Percentiles rank a stretch among this genome's conserved stretches.
Conservation (phyloP, 257 asterid species). For the Solanum okadae region DNA sequence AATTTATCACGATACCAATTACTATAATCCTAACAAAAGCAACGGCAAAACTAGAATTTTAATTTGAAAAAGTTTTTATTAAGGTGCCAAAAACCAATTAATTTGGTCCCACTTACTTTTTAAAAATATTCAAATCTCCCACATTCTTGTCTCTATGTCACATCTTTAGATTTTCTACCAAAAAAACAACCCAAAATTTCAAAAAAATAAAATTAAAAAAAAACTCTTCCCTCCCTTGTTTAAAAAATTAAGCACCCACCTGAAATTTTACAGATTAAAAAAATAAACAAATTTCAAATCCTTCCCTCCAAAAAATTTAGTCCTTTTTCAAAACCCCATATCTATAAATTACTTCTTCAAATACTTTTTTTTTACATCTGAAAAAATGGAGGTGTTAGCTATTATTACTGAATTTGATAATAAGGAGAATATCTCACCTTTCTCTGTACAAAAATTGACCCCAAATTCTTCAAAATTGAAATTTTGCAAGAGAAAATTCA, state of each 20-base stretch:
- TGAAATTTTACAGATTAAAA: neutral
- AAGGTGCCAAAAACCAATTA: neutral
- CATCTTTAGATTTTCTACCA: neutral
- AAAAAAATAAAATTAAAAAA: too few species aligned
- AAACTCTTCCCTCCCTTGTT: neutral
- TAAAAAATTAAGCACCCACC: neutral
- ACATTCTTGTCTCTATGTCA: neutral
- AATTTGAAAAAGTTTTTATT: neutral
- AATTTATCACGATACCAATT: too few species aligned
- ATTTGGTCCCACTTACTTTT: neutral
- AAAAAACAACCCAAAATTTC: neutral
- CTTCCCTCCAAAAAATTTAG: constrained; percentile 9
- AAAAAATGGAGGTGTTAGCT: neutral
- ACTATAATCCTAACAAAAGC: too few species aligned
- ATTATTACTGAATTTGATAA: neutral
- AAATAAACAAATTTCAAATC: neutral
- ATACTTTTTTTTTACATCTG: neutral
- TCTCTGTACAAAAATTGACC: neutral
- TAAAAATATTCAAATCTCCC: neutral
- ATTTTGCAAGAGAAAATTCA: neutral
- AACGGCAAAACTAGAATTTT: neutral
- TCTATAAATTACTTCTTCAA: neutral
- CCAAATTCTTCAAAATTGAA: neutral
- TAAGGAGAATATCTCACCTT: constrained; percentile 37
- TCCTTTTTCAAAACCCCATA: neutral